phyloP scores from a whole-genome alignment of 768 basidiomycete genomes.

The Symmetrospora coprosmae region DNA sequence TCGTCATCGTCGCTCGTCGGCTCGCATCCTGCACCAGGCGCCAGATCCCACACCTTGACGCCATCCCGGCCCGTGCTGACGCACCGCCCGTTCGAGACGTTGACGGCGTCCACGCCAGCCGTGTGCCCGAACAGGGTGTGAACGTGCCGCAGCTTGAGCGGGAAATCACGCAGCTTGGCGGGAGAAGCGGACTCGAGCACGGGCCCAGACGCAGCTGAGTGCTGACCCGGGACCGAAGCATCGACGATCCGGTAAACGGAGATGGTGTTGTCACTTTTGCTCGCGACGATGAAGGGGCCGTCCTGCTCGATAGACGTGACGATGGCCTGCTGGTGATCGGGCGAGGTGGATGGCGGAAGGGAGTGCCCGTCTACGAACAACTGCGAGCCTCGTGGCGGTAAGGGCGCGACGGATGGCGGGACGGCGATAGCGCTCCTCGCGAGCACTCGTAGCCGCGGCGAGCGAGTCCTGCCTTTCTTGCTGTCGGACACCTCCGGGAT shows the following conservation, averaged over 20 bases:
- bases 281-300: constrained; percentile 15
- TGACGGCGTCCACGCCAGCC: constrained; percentile 5
- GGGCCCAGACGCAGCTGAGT: neutral
- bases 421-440: constrained; percentile 7
- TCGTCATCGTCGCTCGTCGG: neutral
- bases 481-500: neutral
- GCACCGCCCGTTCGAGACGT: constrained; percentile 9
- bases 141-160: constrained; percentile 10
- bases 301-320: constrained; percentile 15
- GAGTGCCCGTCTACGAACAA: neutral
- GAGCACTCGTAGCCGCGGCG: neutral
- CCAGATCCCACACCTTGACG: constrained; percentile 16
- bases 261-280: constrained; percentile 13
- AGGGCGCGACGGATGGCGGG: neutral
- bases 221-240: neutral
- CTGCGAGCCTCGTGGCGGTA: neutral
- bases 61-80: constrained; percentile 8
- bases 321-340: no score
- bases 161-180: neutral
- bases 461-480: neutral
- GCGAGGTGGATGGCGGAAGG: no score
- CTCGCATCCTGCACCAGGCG: neutral
- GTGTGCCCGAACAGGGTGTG: constrained; percentile 14
- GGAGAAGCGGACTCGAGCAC: neutral
- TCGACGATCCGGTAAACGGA: constrained; percentile 7